A percentile compares a stretch with the other conserved stretches of the same genome.
These are phyloP conservation scores for Favolaschia claudopus DNA, from an alignment of 768 basidiomycete species.

Conservation along the genomic window DNA sequence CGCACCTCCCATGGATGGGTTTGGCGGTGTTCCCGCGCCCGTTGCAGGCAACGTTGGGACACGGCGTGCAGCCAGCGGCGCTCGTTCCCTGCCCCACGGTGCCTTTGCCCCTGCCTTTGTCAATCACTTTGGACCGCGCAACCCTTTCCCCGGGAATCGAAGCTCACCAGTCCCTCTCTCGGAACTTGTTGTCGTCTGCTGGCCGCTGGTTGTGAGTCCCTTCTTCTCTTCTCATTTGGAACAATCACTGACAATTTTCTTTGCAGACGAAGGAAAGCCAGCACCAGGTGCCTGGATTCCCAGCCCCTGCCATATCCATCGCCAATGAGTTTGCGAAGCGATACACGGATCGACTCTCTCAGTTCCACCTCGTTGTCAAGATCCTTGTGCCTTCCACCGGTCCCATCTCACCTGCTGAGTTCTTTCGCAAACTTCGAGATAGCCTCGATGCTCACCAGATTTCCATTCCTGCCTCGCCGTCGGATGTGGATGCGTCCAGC, in stretches of 20 bases:
- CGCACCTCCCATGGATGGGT: not conserved
- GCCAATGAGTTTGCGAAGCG: not conserved
- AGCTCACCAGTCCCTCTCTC: not conserved
- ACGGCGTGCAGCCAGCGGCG: not conserved
- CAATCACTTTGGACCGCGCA: not conserved
- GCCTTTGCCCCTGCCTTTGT: not conserved
- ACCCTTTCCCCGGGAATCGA: not conserved
- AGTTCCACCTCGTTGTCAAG: not conserved
- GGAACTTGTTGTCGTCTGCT: not conserved
- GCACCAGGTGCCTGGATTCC: not conserved
- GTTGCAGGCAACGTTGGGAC: not conserved
- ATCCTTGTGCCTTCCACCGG: not conserved
- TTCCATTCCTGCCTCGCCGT: not conserved
- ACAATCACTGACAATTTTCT: no score
- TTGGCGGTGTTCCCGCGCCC: not conserved
- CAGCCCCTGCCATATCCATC: not conserved
- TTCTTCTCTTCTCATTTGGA: no score
- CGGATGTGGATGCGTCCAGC: no score
- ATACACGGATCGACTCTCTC: not conserved
- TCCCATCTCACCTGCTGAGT: not conserved
- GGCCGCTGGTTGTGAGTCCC: not conserved
- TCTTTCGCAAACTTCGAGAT: not conserved
- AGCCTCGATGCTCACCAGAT: not conserved
- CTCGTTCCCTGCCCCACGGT: not conserved
- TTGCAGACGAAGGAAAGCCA: no score